These are phyloP conservation scores for Cudoniella acicularis DNA, from an alignment of 495 filamentous ascomycete species.

Conservation along the genomic window DNA sequence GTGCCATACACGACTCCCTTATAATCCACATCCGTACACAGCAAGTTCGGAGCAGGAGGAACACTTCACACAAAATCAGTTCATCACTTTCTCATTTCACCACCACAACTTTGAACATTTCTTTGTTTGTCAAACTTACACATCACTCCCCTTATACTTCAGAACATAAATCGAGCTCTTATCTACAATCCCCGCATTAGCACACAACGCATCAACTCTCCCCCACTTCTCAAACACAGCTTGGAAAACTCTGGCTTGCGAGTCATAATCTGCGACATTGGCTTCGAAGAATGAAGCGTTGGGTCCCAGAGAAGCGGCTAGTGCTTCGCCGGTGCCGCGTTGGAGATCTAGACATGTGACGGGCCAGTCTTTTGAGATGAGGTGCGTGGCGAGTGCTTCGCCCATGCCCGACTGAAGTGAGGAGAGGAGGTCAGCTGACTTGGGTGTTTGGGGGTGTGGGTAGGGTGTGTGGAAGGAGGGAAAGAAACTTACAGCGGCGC, in stretches of 20 bases:
- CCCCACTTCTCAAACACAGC: constrained; percentile 31
- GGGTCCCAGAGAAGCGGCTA: constrained; percentile 24
- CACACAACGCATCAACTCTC: constrained; percentile 37
- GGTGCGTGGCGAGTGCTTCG: not conserved
- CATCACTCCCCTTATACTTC: not conserved
- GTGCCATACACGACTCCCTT: constrained; percentile 40
- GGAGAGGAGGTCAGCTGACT: too few relatives aligned
- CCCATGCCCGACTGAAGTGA: constrained; percentile 8
- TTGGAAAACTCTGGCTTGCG: constrained; percentile 32
- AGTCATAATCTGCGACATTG: constrained; percentile 36
- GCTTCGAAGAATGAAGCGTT: constrained; percentile 28
- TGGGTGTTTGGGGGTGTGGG: too few relatives aligned
- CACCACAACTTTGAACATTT: too few relatives aligned
- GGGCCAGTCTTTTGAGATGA: not conserved
- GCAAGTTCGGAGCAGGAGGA: constrained; percentile 32
- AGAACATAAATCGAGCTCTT: constrained; percentile 16
- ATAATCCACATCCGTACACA: constrained; percentile 37
- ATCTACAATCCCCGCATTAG: constrained; percentile 42
- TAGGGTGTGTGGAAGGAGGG: too few relatives aligned
- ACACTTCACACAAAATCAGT: constrained; percentile 14
- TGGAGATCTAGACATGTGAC: constrained; percentile 3
- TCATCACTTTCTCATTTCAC: too few relatives aligned
- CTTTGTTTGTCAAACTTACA: not conserved
- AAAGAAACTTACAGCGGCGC: not conserved
- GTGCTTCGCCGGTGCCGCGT: not conserved